A percentile compares a stretch with the other conserved stretches of the same genome.
Conservation (phyloP, 2,329 filamentous ascomycete genomes). For the Verticillium tricorpus region DNA sequence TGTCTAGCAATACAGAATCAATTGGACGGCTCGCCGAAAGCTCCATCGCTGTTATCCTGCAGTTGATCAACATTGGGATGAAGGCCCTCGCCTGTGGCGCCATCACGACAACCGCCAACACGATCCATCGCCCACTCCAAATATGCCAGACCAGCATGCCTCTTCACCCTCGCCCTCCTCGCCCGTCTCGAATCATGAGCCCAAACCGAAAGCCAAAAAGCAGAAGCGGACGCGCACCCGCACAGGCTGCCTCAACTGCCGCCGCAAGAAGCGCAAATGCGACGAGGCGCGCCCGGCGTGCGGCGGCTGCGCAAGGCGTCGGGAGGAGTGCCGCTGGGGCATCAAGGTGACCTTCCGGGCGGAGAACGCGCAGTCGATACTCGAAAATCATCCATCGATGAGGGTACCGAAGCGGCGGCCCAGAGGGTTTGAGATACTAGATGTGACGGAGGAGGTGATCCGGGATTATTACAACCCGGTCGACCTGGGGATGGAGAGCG, state of each 20-base stretch:
- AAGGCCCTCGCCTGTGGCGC: background rate
- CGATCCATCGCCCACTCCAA: background rate
- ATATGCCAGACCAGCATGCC: background rate
- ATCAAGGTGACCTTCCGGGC: constrained; percentile 31
- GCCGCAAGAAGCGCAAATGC: constrained; percentile 33
- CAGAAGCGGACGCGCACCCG: constrained; percentile 27
- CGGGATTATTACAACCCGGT: constrained; percentile 26
- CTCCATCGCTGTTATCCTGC: too few species aligned
- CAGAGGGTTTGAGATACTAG: constrained; percentile 29
- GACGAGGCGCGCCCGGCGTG: constrained; percentile 30
- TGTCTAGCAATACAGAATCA: too few species aligned
- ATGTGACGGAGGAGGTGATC: constrained; percentile 30
- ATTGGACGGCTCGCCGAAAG: too few species aligned
- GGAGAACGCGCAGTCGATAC: constrained; percentile 29
- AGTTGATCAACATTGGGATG: too few species aligned
- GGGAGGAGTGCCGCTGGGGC: constrained; percentile 30
- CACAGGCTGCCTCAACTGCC: constrained; percentile 32
- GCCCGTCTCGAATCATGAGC: background rate
- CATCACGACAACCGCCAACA: background rate
- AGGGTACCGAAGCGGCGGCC: constrained; percentile 19
- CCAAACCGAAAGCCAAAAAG: background rate
- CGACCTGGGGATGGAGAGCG: background rate
- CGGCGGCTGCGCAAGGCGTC: constrained; percentile 25
- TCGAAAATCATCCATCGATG: constrained; percentile 28
- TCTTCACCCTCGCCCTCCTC: background rate